These are phyloP conservation scores for Phalaenopsis equestris DNA, from an alignment of 106 monocot genomes.

Conservation along the genomic window DNA sequence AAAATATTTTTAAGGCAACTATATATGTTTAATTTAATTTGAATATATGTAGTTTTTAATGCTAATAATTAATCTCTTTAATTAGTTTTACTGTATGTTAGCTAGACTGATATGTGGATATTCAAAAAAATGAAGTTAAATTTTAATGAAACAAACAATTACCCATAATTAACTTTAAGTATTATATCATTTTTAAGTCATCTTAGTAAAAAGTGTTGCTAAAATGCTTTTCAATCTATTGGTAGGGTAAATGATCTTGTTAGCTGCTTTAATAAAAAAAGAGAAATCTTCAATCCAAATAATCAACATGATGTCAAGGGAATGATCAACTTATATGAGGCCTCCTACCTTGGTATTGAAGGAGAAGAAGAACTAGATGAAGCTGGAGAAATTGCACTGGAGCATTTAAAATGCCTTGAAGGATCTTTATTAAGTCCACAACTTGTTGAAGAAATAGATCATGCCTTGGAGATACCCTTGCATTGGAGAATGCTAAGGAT, in stretches of 20 bases:
- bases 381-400: conserved; percentile 8
- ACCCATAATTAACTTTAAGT: too few species aligned
- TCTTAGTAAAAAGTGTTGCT: neutral
- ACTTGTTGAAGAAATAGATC: conserved; percentile 18
- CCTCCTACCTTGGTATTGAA: conserved; percentile 19
- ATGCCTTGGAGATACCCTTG: conserved; percentile 45
- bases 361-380: conserved; percentile 27
- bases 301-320: neutral
- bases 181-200: neutral
- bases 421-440: neutral
- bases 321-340: conserved; percentile 30
- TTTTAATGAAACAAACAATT: too few species aligned
- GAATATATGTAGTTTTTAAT: too few species aligned
- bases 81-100: too few species aligned
- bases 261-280: conserved; percentile 10
- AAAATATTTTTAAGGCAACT: too few species aligned
- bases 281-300: neutral
- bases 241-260: neutral
- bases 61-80: too few species aligned
- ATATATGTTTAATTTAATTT: too few species aligned
- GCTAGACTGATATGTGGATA: too few species aligned
- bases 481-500: conserved; percentile 42
- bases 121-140: too few species aligned
- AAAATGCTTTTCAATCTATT: neutral
- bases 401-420: neutral